A percentile compares a stretch with the other conserved stretches of the same genome.
Evolutionary conservation across 768 basidiomycete genomes (phyloP).

Genomic region (Leccinum obscurum): DNA sequence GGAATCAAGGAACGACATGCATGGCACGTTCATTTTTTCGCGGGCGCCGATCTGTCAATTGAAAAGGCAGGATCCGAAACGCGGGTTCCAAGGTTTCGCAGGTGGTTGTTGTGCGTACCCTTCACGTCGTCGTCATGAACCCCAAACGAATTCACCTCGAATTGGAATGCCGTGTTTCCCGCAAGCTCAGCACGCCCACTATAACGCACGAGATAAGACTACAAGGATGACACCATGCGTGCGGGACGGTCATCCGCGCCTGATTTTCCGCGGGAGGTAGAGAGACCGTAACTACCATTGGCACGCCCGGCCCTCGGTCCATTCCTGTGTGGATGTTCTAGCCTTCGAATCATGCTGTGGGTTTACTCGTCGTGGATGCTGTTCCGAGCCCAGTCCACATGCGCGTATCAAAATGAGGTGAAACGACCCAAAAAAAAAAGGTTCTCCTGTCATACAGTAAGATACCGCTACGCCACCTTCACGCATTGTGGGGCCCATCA

Average conservation of each 20-base stretch:
- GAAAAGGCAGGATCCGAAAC: background rate
- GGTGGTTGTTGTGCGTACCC: background rate
- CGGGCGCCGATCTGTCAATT: background rate
- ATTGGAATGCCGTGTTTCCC: slow-evolving; percentile 4
- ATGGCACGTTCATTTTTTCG: background rate
- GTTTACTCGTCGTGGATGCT: background rate
- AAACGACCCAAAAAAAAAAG: background rate
- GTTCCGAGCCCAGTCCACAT: slow-evolving; percentile 6
- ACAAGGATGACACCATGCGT: background rate
- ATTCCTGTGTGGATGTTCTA: background rate
- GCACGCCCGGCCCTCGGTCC: background rate
- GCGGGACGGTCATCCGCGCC: background rate
- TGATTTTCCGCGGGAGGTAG: slow-evolving; percentile 1
- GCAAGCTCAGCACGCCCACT: background rate
- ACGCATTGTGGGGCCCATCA: background rate
- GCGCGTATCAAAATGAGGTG: background rate
- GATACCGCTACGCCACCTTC: slow-evolving; percentile 4
- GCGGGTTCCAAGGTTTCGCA: background rate
- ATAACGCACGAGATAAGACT: background rate
- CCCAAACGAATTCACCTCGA: background rate
- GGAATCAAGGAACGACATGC: background rate
- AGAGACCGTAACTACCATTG: background rate
- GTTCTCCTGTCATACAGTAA: slow-evolving; percentile 6
- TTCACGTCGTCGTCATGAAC: background rate
- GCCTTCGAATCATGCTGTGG: background rate